Base-by-base conservation (phyloP, 805 yeast genomes). In the Saccharomyces paradoxus region DNA sequence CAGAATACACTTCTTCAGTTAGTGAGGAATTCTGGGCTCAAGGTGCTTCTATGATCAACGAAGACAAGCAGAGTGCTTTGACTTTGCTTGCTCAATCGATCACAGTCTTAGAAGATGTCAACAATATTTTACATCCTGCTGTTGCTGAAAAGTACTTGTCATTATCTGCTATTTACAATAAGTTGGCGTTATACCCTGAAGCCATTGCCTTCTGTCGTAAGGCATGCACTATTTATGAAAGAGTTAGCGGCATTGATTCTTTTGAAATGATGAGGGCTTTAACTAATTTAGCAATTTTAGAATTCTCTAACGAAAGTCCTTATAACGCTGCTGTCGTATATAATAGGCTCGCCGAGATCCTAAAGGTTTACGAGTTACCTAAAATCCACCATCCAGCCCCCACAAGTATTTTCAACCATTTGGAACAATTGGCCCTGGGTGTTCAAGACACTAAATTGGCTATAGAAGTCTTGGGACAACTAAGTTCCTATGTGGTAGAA, bases 211-310 rank as follows among this genome's bases (percentile, higher is more conserved):
- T 81, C 59, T 80, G 84, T 17, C 81, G 94, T 61, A 84, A 81
- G 67, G 81, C 96, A 1, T 78, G 83, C 57, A 74, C 81, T 44
- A 81, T 90, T 57, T 77, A 84, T 56, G 98, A 92, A 75, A 83
- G 98, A 72, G 77, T 83, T 12, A 70, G 75, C 51, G 99, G 99
- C 57, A 70, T 83, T 58, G 98, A 92, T 66, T 81, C 94, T 13
- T 81, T 80, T 63, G 92, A 89, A 59, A 80, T 91, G 27, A 70
- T 89, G 41, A 78, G 89, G 60, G 75, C 88, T 46, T 81, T 86
- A 67, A 77, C 84, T 62, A 89, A 89, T 70, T 73, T 91, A 60
- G 95, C 94, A 1, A 79, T 77, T 64, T 78, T 80, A 63, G 97
- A 91, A 69, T 73, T 82, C 46, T 72, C 80, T 9, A 79, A 81